Base-by-base conservation (phyloP, 1,139 yeast genomes). In the Debaryomyces coudertii region DNA sequence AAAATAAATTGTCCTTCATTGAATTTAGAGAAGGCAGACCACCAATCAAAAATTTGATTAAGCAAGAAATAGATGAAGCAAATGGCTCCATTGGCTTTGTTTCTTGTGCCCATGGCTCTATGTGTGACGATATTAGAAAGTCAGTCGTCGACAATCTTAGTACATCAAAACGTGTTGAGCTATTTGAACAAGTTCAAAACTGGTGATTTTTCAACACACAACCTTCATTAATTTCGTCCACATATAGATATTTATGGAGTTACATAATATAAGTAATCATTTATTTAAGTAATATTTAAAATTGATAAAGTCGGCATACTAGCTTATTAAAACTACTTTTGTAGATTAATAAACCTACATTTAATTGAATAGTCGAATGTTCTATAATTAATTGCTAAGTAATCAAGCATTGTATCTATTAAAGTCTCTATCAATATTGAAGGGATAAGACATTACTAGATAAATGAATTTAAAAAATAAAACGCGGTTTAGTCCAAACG, bases 21-120 rank as follows among this genome's bases (percentile, higher is more conserved):
- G 65, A 63, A 39, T 67, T 71, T 53, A 52, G 69, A 40, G 68
- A 68, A 28, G 69, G 66, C 9, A 69, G 80, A 48, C 85, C 85
- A 2, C 63, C 73, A 44, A 51, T 81, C 23, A 52, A 56, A 3
- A 55, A 52, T 1, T 47, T 79, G 12, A 67, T 80, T 2, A 52
- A 52, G 5, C 48, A 62, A 3, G 77, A 71, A 40, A 63, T 79
- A 25, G 42, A 55, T 36, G 53, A 61, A 36, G 44, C 63, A 23
- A 47, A 51, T 14, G 75, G 75, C 3, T 57, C 75, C 4, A 55
- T 69, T 48, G 77, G 72, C 0, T 57, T 73, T 49, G 65, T 67
- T 30, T 60, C 76, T 1, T 73, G 78, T 65, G 77, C 76, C 28
- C 77, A 72, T 53, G 67, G 67, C 11, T 51, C 68, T 11, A 68